Evolutionary conservation across 2,329 filamentous ascomycete species (phyloP).

Genomic region (Endocalyx cinctus): DNA sequence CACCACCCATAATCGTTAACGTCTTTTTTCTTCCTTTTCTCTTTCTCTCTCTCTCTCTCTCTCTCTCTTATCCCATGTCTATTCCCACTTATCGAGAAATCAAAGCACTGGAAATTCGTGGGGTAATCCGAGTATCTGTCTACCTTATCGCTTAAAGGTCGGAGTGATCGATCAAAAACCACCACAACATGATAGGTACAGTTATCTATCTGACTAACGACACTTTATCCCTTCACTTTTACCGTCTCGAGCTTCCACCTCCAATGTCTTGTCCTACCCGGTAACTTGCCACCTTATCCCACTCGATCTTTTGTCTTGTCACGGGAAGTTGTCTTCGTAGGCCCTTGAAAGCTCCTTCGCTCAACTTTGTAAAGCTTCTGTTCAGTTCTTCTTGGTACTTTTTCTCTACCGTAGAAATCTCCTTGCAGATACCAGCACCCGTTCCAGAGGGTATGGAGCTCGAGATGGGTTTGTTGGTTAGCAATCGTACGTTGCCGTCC

Average conservation of each 20-base stretch:
- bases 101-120: too few relatives aligned
- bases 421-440: conserved; percentile 66
- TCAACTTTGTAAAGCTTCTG: conserved; percentile 78
- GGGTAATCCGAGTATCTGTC: too few relatives aligned
- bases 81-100: too few relatives aligned
- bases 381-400: conserved; percentile 97
- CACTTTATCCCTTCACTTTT: conserved; percentile 16
- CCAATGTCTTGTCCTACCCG: conserved; percentile 77
- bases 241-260: conserved; percentile 57
- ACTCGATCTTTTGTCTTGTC: conserved; percentile 97
- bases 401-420: conserved; percentile 76
- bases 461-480: conserved; percentile 76
- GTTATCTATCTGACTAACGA: conserved; percentile 5
- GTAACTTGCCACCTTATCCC: conserved; percentile 97
- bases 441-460: conserved; percentile 57
- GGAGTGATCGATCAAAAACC: too few relatives aligned
- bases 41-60: too few relatives aligned
- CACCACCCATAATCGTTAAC: too few relatives aligned
- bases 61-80: too few relatives aligned
- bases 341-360: conserved; percentile 92
- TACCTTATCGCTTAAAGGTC: too few relatives aligned
- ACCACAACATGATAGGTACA: too few relatives aligned
- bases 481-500: conserved; percentile 91
- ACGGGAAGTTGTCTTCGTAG: conserved; percentile 90
- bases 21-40: too few relatives aligned